Percentiles rank a stretch among this genome's conserved stretches.
These are phyloP conservation scores for Botrytis byssoidea DNA, from an alignment of 2,329 filamentous ascomycete species.

Conservation along the genomic window DNA sequence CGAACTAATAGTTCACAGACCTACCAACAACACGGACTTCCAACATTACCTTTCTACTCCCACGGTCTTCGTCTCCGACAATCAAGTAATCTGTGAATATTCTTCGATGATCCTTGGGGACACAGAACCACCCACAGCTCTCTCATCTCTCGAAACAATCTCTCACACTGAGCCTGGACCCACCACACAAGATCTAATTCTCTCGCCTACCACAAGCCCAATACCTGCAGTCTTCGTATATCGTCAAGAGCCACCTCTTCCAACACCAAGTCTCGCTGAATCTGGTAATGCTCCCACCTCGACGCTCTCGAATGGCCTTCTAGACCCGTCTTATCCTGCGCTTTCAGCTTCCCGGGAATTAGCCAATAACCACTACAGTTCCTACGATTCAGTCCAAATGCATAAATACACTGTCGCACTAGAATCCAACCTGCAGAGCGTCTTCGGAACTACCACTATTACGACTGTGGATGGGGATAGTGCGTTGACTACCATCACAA, in stretches of 20 bases:
- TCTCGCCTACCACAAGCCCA: not conserved
- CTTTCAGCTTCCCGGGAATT: not conserved
- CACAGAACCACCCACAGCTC: not conserved
- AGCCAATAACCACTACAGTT: no score
- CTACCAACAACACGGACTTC: not conserved
- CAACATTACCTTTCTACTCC: not conserved
- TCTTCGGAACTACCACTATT: not conserved
- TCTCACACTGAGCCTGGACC: not conserved
- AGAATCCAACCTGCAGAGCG: not conserved
- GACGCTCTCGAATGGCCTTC: not conserved
- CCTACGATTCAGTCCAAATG: not conserved
- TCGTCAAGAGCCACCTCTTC: not conserved
- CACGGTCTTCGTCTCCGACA: not conserved
- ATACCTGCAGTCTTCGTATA: not conserved
- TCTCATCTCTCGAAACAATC: not conserved
- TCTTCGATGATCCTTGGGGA: not conserved
- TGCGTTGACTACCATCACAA: not conserved
- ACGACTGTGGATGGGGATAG: not conserved
- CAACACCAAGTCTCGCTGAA: not conserved
- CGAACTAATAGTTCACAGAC: not conserved
- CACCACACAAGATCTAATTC: not conserved
- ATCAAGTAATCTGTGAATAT: conserved; percentile 1
- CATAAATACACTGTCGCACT: not conserved
- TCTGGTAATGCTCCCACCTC: not conserved
- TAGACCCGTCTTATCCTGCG: not conserved